phyloP scores from a whole-genome alignment of 495 filamentous ascomycete species.

The Tuber calosporum region DNA sequence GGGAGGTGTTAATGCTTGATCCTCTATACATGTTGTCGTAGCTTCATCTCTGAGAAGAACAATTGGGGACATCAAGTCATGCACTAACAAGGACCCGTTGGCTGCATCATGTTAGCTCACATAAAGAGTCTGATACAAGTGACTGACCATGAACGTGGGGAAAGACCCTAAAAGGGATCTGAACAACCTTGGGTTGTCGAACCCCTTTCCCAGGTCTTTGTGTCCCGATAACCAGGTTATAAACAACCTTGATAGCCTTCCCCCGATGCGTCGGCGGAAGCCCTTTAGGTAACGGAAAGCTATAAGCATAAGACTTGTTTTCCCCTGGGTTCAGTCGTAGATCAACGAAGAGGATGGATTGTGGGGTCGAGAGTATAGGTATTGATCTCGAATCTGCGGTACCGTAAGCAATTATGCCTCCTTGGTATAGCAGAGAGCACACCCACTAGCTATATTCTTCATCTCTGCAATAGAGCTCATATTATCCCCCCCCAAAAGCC shows the following conservation, averaged over 20 bases:
- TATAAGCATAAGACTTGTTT: constrained; percentile 76
- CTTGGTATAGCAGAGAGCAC: constrained; percentile 11
- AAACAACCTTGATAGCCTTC: constrained; percentile 87
- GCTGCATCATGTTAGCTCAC: constrained; percentile 45
- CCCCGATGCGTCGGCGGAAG: constrained; percentile 85
- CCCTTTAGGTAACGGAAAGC: constrained; percentile 75
- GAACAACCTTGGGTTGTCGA: constrained; percentile 81
- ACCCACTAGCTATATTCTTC: constrained; percentile 62
- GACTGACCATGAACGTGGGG: constrained; percentile 42
- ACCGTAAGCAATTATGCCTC: constrained; percentile 24
- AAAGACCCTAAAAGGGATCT: constrained; percentile 89
- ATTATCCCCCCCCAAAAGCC: constrained; percentile 74
- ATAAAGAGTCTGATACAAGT: background rate
- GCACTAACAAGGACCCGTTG: constrained; percentile 61
- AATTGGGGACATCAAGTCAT: constrained; percentile 90
- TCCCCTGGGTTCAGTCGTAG: constrained; percentile 80
- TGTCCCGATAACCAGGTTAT: constrained; percentile 85
- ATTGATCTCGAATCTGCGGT: constrained; percentile 61
- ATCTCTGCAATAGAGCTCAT: constrained; percentile 90
- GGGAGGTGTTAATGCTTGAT: constrained; percentile 27
- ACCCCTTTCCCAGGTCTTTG: constrained; percentile 73
- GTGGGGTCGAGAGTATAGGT: constrained; percentile 86
- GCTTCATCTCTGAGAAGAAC: constrained; percentile 84
- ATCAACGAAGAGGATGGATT: constrained; percentile 94
- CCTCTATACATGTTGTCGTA: constrained; percentile 50